Evolutionary conservation across 331 rosid species (phyloP).

Genomic region (Prunus yedoensis): DNA sequence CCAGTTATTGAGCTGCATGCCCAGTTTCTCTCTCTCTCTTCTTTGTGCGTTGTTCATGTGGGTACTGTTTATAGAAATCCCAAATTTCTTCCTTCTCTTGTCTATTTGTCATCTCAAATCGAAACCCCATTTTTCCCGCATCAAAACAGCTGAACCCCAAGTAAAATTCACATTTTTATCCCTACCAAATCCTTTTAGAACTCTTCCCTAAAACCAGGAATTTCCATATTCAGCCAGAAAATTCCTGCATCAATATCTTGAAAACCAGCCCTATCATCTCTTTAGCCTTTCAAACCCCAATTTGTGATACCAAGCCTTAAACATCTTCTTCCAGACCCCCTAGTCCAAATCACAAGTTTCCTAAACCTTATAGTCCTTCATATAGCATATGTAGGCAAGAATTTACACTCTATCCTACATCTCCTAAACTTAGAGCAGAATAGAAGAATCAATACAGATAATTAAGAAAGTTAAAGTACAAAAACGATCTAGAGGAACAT

Average conservation of each 20-base stretch:
- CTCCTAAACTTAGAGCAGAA: neutral
- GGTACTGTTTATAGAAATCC: neutral
- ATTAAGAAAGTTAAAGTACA: neutral
- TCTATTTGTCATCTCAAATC: neutral
- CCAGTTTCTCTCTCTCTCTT: neutral
- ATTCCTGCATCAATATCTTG: neutral
- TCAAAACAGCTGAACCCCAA: neutral
- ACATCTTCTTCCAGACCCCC: neutral
- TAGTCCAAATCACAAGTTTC: neutral
- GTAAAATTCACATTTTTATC: neutral
- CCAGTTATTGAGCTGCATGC: neutral
- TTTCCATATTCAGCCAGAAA: neutral
- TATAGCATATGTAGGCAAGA: neutral
- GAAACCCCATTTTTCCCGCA: neutral
- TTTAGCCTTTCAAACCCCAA: neutral
- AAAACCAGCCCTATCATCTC: neutral
- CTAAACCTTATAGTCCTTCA: neutral
- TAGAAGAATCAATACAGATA: neutral
- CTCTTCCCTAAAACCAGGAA: neutral
- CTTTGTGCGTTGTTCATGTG: neutral
- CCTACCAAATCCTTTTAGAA: constrained; percentile 2
- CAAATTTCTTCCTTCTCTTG: neutral
- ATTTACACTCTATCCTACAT: neutral
- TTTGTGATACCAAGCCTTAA: neutral
- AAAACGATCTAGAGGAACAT: neutral